Evolutionary conservation across 2,329 filamentous ascomycete species (phyloP), one percentile per base, ranked within the genome.

Genomic region (Sporothrix luriei): DNA sequence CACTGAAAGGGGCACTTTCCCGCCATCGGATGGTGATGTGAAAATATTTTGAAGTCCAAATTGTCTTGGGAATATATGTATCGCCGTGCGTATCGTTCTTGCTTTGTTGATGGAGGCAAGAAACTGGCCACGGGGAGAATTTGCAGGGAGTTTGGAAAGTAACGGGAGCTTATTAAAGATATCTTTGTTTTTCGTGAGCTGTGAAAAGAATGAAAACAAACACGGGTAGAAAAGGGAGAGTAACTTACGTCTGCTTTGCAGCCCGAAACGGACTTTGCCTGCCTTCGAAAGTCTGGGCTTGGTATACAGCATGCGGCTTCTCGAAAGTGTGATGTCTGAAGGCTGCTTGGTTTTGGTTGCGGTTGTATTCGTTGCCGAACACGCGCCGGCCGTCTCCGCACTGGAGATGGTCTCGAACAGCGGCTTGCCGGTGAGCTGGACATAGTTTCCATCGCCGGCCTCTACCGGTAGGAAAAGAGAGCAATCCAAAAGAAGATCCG

Each of bases 11-110:
- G 87, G 82, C 0, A 90, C 94, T 75, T 91, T 86, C 64, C 80
- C 84, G 26, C 76, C 77, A 76, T 95, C 85, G 19, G 90, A 84
- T 3, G 82, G 80, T 5, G 89, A 91, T 0, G 89, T 93, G 77
- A 98, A 97, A n/a, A 91, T 93, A 78, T 98, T 99, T 76, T 97
- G 93, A 3, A 99, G 82, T 16, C 88, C 87, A 76, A 97, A 98
- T 76, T 98, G 94, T 13, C 90, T 85, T 43, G 95, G 95, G 74
- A 99, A 99, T 1, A 99, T 89, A 78, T 98, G 94, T 83, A 94
- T 95, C 86, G 97, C 87, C 24, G 97, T 80, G 74, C 91, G 91
- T 13, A 88, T 76, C 0, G 88, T 91, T 72, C 90, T 85, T 14
- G 79, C 76, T 1, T 82, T 75, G 74, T 86, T 80, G n/a, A 62